These are phyloP conservation scores for Colletotrichum sp. DNA, from an alignment of 2,329 filamentous ascomycete genomes.

Conservation along the genomic window DNA sequence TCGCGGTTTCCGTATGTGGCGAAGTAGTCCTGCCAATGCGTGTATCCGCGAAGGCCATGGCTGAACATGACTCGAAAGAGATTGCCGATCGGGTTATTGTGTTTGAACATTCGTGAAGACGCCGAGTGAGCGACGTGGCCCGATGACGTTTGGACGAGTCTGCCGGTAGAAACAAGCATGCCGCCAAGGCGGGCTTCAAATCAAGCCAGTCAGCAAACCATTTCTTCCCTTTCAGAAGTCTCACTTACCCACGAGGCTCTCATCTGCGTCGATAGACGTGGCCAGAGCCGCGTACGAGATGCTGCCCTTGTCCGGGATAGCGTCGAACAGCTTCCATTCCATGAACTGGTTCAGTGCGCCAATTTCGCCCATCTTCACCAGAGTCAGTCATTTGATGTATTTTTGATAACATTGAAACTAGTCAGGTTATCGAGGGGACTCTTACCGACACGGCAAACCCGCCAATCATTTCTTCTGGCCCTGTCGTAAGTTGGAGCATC, in stretches of 20 bases:
- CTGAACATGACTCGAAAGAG: slow-evolving; percentile 12
- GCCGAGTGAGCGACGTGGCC: not conserved
- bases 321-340: slow-evolving; percentile 31
- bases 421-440: not conserved
- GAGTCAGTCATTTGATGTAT: not conserved
- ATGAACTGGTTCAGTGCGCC: slow-evolving; percentile 22
- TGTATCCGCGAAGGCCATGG: slow-evolving; percentile 2
- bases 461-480: not conserved
- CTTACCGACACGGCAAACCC: not conserved
- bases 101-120: slow-evolving; percentile 5
- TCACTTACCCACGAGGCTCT: slow-evolving; percentile 24
- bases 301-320: slow-evolving; percentile 25
- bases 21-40: slow-evolving; percentile 16
- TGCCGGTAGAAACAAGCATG: not conserved
- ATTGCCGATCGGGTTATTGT: not conserved
- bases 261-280: slow-evolving; percentile 21
- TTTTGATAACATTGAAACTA: not conserved
- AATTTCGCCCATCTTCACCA: slow-evolving; percentile 16
- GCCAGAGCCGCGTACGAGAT: slow-evolving; percentile 27
- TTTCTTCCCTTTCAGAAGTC: not conserved
- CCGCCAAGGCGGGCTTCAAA: not conserved
- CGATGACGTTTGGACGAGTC: not conserved
- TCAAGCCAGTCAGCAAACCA: not conserved
- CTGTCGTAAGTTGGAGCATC: not conserved
- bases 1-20: not conserved